phyloP scores from a whole-genome alignment of 306 rosid genomes.

The Vigna radiata region DNA sequence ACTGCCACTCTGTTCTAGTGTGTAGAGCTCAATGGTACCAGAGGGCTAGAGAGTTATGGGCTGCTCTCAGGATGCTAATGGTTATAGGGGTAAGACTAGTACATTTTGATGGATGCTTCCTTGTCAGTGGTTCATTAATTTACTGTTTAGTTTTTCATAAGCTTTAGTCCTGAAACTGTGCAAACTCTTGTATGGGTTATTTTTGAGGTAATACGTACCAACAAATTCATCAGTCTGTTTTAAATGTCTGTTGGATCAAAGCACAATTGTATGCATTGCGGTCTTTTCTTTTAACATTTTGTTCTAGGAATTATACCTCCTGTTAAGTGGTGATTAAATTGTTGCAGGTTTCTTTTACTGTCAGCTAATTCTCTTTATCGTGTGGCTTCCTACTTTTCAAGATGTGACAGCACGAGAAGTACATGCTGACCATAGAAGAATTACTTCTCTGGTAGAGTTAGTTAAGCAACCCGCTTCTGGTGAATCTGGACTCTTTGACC shows the following conservation, averaged over 20 bases:
- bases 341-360: constrained; percentile 77
- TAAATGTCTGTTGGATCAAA: constrained; percentile 12
- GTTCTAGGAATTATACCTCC: background rate
- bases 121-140: background rate
- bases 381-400: constrained; percentile 73
- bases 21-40: constrained; percentile 71
- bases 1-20: constrained; percentile 38
- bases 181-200: constrained; percentile 20
- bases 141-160: constrained; percentile 12
- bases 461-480: constrained; percentile 73
- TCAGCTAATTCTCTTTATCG: constrained; percentile 64
- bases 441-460: constrained; percentile 57
- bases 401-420: constrained; percentile 64
- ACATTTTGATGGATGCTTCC: constrained; percentile 27
- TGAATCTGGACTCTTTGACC: constrained; percentile 69
- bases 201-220: background rate
- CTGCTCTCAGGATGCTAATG: constrained; percentile 57
- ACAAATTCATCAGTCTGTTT: constrained; percentile 5
- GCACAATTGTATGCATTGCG: background rate
- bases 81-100: constrained; percentile 57
- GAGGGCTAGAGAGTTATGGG: constrained; percentile 86
- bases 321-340: constrained; percentile 43
- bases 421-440: constrained; percentile 45
- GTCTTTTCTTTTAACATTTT: too few relatives aligned
- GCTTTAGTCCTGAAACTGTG: background rate